These are phyloP conservation scores for Hermanozyma aechmeae DNA, from an alignment of 805 yeast genomes.

Conservation along the genomic window DNA sequence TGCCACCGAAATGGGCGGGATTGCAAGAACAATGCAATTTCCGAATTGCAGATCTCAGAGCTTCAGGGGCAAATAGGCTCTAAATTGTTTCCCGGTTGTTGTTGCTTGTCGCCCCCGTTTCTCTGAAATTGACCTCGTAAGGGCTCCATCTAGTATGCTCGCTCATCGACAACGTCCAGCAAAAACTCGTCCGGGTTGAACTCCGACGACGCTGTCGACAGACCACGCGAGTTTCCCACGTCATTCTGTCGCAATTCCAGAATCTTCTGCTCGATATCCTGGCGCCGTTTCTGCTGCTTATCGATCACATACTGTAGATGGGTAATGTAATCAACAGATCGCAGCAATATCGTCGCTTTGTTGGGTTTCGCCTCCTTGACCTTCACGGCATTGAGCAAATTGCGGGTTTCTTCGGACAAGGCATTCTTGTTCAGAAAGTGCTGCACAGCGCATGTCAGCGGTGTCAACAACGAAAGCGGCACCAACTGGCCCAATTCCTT, in stretches of 20 bases:
- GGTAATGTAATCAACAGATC: constrained; percentile 71
- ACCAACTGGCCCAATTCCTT: constrained; percentile 74
- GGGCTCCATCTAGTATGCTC: too few species aligned
- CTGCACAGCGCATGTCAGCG: constrained; percentile 34
- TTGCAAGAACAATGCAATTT: too few species aligned
- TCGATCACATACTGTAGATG: constrained; percentile 54
- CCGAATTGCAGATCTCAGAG: too few species aligned
- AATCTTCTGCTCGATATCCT: constrained; percentile 23
- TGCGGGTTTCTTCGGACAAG: constrained; percentile 22
- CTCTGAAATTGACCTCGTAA: too few species aligned
- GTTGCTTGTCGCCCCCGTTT: too few species aligned
- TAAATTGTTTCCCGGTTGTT: too few species aligned
- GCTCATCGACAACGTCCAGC: constrained; percentile 10
- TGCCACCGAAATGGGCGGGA: too few species aligned
- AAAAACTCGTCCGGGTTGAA: constrained; percentile 17
- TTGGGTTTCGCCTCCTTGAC: constrained; percentile 69
- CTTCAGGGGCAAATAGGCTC: too few species aligned
- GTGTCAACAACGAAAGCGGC: constrained; percentile 62
- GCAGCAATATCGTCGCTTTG: constrained; percentile 67
- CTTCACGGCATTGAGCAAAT: constrained; percentile 28
- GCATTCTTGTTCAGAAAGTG: constrained; percentile 25
- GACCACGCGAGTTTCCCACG: not conserved
- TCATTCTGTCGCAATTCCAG: constrained; percentile 2
- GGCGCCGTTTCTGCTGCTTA: constrained; percentile 42
- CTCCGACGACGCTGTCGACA: constrained; percentile 2